phyloP scores from a whole-genome alignment of 305 asterid species.

The Fraxinus nigra region DNA sequence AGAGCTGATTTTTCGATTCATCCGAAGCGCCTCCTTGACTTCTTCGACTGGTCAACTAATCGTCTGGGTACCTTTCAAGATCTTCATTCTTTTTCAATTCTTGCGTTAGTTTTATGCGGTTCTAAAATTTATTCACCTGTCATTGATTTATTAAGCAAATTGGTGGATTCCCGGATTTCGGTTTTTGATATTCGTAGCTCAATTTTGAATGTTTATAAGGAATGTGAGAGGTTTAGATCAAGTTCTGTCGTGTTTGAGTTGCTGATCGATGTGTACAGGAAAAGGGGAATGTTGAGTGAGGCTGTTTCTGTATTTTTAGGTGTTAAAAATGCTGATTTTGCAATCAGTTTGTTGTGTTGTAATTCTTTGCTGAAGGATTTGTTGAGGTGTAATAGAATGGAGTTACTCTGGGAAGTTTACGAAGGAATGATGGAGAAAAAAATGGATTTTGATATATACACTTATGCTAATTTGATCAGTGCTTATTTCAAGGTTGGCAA shows the following conservation, averaged over 20 bases:
- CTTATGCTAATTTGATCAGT: constrained; percentile 56
- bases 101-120: constrained; percentile 51
- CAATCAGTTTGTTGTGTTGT: constrained; percentile 70
- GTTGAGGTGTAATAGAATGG: constrained; percentile 53
- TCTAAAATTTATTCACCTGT: constrained; percentile 56
- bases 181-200: constrained; percentile 46
- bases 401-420: constrained; percentile 67
- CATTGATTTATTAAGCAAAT: constrained; percentile 39
- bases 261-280: constrained; percentile 72
- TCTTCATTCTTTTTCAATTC: constrained; percentile 51
- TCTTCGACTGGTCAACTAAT: constrained; percentile 68
- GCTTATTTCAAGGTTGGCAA: constrained; percentile 77
- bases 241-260: constrained; percentile 63
- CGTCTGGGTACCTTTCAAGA: constrained; percentile 53
- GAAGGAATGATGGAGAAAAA: constrained; percentile 52
- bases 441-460: constrained; percentile 54
- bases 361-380: constrained; percentile 77
- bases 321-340: constrained; percentile 35
- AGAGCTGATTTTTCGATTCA: constrained; percentile 45
- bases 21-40: constrained; percentile 66
- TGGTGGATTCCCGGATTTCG: constrained; percentile 44
- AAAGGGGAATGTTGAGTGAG: constrained; percentile 60
- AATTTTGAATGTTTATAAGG: constrained; percentile 39
- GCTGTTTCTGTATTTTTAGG: constrained; percentile 61
- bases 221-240: constrained; percentile 37